Percentiles rank a stretch among this genome's conserved stretches.
Conservation (phyloP, 306 rosid genomes). For the Dryas alaskensis region DNA sequence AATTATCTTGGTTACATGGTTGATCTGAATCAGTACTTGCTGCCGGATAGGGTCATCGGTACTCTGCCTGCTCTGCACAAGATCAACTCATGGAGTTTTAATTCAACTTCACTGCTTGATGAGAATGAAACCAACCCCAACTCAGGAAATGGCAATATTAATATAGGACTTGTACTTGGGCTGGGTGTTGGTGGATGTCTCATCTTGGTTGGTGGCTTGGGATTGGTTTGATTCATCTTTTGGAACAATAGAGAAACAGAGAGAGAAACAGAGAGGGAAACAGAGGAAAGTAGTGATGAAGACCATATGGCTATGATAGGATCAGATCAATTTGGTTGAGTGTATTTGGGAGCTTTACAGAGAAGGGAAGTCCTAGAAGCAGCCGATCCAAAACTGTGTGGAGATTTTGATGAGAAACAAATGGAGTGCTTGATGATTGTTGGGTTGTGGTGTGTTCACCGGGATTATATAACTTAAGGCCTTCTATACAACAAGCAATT, state of each 20-base stretch:
- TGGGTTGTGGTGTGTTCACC: background rate
- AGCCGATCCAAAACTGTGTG: background rate
- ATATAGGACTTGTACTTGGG: background rate
- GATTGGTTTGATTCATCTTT: background rate
- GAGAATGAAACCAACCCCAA: background rate
- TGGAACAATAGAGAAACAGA: background rate
- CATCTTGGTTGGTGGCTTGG: background rate
- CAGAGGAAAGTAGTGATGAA: background rate
- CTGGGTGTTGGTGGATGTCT: background rate
- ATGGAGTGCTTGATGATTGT: constrained; percentile 1
- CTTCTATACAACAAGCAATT: background rate
- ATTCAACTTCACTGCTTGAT: background rate
- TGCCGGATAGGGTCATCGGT: constrained; percentile 9
- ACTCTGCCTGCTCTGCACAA: background rate
- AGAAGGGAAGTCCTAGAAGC: constrained; percentile 7
- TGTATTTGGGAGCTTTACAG: constrained; percentile 9
- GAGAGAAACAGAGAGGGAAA: too few species aligned
- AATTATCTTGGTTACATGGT: background rate
- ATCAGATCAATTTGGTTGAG: background rate
- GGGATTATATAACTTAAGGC: background rate
- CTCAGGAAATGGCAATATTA: background rate
- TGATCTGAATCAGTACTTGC: constrained; percentile 13
- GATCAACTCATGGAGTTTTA: background rate
- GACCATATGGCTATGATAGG: too few species aligned
- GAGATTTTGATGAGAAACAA: constrained; percentile 8